A percentile compares a stretch with the other conserved stretches of the same genome.
Evolutionary conservation across 164 flowering plant species (phyloP).

Genomic region (Vitis rupestris): DNA sequence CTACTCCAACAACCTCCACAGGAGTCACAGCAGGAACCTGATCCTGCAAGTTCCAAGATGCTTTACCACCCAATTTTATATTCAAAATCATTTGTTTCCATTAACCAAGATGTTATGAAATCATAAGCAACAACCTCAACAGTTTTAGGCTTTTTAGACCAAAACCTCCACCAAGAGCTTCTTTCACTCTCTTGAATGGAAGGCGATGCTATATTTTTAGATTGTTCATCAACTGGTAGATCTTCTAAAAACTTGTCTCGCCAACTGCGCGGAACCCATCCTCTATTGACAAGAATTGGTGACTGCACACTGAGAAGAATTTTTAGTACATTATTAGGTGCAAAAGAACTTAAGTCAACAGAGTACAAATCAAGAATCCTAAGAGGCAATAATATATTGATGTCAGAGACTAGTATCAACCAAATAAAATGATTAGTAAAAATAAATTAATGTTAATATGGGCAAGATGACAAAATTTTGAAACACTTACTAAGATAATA

Average conservation of each 20-base stretch:
- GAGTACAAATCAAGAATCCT: neutral
- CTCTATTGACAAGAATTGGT: constrained; percentile 86
- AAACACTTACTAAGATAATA: no score
- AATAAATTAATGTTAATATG: no score
- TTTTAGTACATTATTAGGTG: constrained; percentile 12
- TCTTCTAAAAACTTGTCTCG: constrained; percentile 45
- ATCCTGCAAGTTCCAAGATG: constrained; percentile 37
- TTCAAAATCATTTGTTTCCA: constrained; percentile 6
- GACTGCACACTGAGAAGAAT: constrained; percentile 59
- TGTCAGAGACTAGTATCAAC: no score
- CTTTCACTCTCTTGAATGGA: constrained; percentile 27
- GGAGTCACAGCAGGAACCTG: constrained; percentile 32
- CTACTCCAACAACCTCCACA: constrained; percentile 72
- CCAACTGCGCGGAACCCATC: constrained; percentile 98
- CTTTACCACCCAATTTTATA: constrained; percentile 4
- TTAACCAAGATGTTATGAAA: constrained; percentile 9
- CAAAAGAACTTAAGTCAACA: neutral
- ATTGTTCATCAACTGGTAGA: constrained; percentile 27
- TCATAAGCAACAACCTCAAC: constrained; percentile 42
- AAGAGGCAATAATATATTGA: neutral
- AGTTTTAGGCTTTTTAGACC: constrained; percentile 52
- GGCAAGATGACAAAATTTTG: no score
- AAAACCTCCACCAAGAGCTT: constrained; percentile 69
- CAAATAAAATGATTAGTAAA: no score
- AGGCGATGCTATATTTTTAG: constrained; percentile 17